A percentile compares a stretch with the other conserved stretches of the same genome.
Evolutionary conservation across 305 asterid species (phyloP).

Genomic region (Fraxinus dipetala): DNA sequence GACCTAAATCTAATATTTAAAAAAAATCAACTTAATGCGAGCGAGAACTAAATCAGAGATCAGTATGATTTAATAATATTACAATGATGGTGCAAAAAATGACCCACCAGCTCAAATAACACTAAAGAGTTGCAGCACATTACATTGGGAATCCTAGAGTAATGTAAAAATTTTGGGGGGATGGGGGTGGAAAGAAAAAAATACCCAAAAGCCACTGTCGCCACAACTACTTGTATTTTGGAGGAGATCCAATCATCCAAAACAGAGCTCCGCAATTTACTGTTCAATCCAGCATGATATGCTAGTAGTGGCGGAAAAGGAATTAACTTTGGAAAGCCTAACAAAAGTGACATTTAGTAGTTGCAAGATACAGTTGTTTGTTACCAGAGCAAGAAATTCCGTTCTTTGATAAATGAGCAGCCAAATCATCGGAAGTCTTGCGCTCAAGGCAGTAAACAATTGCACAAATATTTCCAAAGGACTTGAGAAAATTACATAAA

Average conservation of each 20-base stretch:
- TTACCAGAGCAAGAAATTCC: slow-evolving; percentile 93
- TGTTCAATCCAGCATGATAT: slow-evolving; percentile 93
- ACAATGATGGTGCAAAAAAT: background rate
- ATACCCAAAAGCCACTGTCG: slow-evolving; percentile 98
- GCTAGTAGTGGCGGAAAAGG: slow-evolving; percentile 43
- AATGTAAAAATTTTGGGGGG: background rate
- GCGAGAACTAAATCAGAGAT: slow-evolving; percentile 8
- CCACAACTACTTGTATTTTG: slow-evolving; percentile 87
- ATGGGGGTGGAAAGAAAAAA: slow-evolving; percentile 20
- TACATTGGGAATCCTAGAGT: slow-evolving; percentile 2
- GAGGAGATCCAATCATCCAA: slow-evolving; percentile 90
- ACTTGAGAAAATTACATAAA: slow-evolving; percentile 73
- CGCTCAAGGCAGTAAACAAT: slow-evolving; percentile 97
- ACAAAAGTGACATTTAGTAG: slow-evolving; percentile 13
- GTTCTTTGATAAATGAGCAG: slow-evolving; percentile 55
- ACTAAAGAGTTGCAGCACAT: slow-evolving; percentile 7
- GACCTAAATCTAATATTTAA: background rate
- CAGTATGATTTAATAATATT: slow-evolving; percentile 8
- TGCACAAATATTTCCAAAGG: slow-evolving; percentile 74
- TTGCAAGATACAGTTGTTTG: slow-evolving; percentile 12
- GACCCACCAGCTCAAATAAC: background rate
- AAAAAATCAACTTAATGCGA: background rate
- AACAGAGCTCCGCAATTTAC: slow-evolving; percentile 74
- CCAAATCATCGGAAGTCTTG: slow-evolving; percentile 79
- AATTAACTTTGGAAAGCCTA: slow-evolving; percentile 24